Evolutionary conservation across 176 grass and related monocot genomes (phyloP), one percentile per base, ranked within the genome.

Genomic region (Triticum turgidum): DNA sequence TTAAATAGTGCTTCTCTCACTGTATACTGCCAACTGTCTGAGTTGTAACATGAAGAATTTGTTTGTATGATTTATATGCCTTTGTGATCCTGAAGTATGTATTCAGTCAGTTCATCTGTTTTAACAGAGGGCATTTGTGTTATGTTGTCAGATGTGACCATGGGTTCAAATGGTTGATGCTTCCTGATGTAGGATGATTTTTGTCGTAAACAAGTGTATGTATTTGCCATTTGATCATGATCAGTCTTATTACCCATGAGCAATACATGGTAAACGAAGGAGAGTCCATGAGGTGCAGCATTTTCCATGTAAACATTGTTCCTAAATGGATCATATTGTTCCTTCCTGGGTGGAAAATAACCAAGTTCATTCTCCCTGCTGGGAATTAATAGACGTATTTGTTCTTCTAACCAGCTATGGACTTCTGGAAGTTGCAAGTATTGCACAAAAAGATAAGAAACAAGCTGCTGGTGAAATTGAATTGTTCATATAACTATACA

Each of bases 121-220:
- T 61, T 34, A 41, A 41, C 2, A 15, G 6, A 22, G 24, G 69
- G 4, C 17, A 79, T 79, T 71, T 83, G 22, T 45, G n/a, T 61
- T 76, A 39, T 54, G 65, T 9, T 79, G 15, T 39, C 49, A 69
- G 4, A 1, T 30, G 59, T 85, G 44, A 44, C 45, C 7, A 76
- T 68, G 58, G 70, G 42, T 89, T 35, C 39, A 64, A 85, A 73
- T 69, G 18, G 47, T 79, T 17, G 42, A 65, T 76, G 18, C 37
- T 69, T 80, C 63, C 1, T 1, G 47, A 38, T 64, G 29, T 73
- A 25, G 39, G 14, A 38, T 80, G 32, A 17, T 68, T 82, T 81
- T 27, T 63, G 30, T 56, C 65, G 70, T 61, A 1, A 38, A 78
- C 9, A 12, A 71, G 24, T 78, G 29, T 30, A 30, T 30, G 30